Evolutionary conservation across 768 basidiomycete species (phyloP), one percentile per base, ranked within the genome.

Genomic region (Suillus subluteus): DNA sequence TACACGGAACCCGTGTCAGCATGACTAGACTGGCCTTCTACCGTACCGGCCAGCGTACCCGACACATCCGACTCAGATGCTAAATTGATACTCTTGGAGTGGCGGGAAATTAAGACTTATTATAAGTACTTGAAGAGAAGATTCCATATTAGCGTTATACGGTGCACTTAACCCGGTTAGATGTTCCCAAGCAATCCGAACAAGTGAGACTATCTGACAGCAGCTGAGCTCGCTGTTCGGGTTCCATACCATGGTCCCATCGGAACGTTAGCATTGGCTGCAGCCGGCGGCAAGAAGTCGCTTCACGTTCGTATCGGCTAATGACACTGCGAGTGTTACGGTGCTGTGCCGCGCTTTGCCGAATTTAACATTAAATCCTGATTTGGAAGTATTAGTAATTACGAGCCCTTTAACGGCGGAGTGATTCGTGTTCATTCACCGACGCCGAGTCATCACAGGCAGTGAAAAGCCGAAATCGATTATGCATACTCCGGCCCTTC

Each of bases 341-440:
- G 50, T 62, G 48, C 62, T 41, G 62, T 63, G 67, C 67, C 67
- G 67, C 58, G 15, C 7, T 13, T 16, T 55, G 54, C 65, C 64
- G 67, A 67, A n/a, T 15, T 21, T 58, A n/a, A 37, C 35, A 44
- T 67, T 66, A 62, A 55, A 9, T 26, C 58, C 44, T 41, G 21
- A 65, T 59, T 55, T 40, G 62, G 56, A 21, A 6, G n/a, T 11
- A 68, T 63, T 63, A 38, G 65, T 66, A 66, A 67, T 65, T 43
- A 30, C 13, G 18, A 30, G 1, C 30, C 52, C 26, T 54, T 30
- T 54, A 30, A n/a, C 52, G 26, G 52, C 54, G 7, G 54, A 16
- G 30, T 26, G 26, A 32, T 65, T 43, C 43, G 46, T 63, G 15
- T 30, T 16, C 54, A 55, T 9, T 18, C 16, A 54, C 26, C 50